phyloP scores from a whole-genome alignment of 1,284 basidiomycete genomes.

The Ustilago crameri region DNA sequence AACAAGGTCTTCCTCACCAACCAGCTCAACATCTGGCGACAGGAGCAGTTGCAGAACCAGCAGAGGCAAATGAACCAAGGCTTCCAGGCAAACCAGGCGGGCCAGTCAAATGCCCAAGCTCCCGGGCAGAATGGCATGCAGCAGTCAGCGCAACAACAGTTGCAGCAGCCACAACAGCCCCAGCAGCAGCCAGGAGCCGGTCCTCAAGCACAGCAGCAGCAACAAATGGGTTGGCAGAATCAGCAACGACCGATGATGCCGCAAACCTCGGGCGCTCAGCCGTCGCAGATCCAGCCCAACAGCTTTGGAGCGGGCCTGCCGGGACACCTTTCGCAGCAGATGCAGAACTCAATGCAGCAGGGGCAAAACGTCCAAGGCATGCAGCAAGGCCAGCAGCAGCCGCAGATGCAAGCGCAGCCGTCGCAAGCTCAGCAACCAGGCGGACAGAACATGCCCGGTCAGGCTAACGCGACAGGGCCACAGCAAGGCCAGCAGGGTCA shows the following conservation, averaged over 20 bases:
- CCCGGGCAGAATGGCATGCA: constrained; percentile 29
- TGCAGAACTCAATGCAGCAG: constrained; percentile 21
- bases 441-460: constrained; percentile 2
- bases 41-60: constrained; percentile 47
- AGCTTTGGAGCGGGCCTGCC: constrained; percentile 22
- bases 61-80: constrained; percentile 37
- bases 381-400: constrained; percentile 21
- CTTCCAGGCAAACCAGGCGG: constrained; percentile 27
- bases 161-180: constrained; percentile 11
- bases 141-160: constrained; percentile 27
- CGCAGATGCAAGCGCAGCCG: constrained; percentile 30
- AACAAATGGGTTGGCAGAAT: constrained; percentile 29
- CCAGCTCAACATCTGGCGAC: constrained; percentile 46
- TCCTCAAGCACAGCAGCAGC: constrained; percentile 7
- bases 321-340: constrained; percentile 20
- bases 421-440: constrained; percentile 26
- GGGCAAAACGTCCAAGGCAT: constrained; percentile 13
- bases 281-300: constrained; percentile 27
- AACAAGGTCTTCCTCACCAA: constrained; percentile 44
- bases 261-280: constrained; percentile 25
- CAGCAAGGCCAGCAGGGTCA: constrained; percentile 36
- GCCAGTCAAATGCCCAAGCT: constrained; percentile 5
- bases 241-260: constrained; percentile 29
- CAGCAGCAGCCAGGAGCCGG: constrained; percentile 13
- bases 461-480: constrained; percentile 10